Base-by-base conservation (phyloP, 768 basidiomycete genomes). In the Hericium erinaceus region DNA sequence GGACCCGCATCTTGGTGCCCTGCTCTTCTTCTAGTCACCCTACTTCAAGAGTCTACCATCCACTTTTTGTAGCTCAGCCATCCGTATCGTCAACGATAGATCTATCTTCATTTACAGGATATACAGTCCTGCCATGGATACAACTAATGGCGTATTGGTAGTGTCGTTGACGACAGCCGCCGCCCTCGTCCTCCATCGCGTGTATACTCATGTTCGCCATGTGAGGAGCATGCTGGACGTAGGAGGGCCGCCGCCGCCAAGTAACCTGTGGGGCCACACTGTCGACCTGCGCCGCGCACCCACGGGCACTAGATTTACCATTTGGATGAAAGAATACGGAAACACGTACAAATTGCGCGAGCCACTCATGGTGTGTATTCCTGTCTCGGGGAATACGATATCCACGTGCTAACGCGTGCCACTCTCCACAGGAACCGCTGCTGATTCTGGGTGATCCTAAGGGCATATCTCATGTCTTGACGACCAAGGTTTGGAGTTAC, bases 381-480 rank as follows among this genome's bases (percentile, higher is more conserved):
- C 9, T 15, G 4, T 18, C n/a, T 46, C 44, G 18, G 41, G n/a
- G 33, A 2, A 33, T 33, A 6, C 33, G 7, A 4, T 44, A 44
- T 44, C 1, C 18, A 44, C 1, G 41, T 15, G 18, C 11, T 44
- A 18, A 44, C 12, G 13, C 12, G 1, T 6, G 9, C 12, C 20
- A 1, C 37, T 11, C 18, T 18, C 54, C 16, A 16, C 38, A 59
- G 58, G 53, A 59, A 33, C 58, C 54, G 1, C 26, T 20, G 40
- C 33, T 59, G n/a, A 49, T 59, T 3, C 20, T 59, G 7, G 55
- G 58, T 20, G 58, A 59, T 39, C 58, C 58, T 9, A 59, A 50
- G 33, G 58, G 54, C 8, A 39, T 50, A 7, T 55, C 48, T 7
- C 39, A 59, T 39, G 58, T 59, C 15, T 12, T 58, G 12, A 54